Evolutionary conservation across 208 protist species (phyloP).

Genomic region (Naegleria gruberi): DNA sequence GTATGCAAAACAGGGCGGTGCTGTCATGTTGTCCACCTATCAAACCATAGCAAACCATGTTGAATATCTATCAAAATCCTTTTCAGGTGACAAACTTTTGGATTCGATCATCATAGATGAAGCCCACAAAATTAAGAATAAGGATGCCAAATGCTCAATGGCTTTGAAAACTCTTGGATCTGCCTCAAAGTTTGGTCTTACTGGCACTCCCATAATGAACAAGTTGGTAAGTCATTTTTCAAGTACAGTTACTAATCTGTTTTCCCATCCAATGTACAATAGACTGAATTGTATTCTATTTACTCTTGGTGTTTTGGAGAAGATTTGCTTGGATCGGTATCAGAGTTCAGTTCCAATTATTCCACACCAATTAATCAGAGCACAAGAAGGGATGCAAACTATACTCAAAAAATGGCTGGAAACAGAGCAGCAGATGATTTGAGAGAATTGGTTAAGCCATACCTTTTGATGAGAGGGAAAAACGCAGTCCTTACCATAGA

Average conservation of each 20-base stretch:
- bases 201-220: conserved; percentile 23
- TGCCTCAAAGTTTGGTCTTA: conserved; percentile 82
- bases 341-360: background rate
- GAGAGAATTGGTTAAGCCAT: background rate
- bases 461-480: background rate
- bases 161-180: conserved; percentile 80
- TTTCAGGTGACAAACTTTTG: background rate
- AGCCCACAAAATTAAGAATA: conserved; percentile 92
- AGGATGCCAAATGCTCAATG: conserved; percentile 78
- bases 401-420: background rate
- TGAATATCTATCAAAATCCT: background rate
- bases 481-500: background rate
- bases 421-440: background rate
- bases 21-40: conserved; percentile 85
- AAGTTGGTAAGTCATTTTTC: too few relatives aligned
- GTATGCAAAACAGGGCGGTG: background rate
- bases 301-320: conserved; percentile 96
- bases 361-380: background rate
- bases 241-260: too few relatives aligned
- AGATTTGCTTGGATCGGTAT: background rate
- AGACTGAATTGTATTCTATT: conserved; percentile 96
- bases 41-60: conserved; percentile 42
- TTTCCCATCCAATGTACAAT: too few relatives aligned
- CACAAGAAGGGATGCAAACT: background rate
- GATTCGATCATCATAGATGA: conserved; percentile 85